Evolutionary conservation across 2,329 filamentous ascomycete genomes (phyloP), one percentile per base, ranked within the genome.

Genomic region (Lasiodiplodia gonubiensis): DNA sequence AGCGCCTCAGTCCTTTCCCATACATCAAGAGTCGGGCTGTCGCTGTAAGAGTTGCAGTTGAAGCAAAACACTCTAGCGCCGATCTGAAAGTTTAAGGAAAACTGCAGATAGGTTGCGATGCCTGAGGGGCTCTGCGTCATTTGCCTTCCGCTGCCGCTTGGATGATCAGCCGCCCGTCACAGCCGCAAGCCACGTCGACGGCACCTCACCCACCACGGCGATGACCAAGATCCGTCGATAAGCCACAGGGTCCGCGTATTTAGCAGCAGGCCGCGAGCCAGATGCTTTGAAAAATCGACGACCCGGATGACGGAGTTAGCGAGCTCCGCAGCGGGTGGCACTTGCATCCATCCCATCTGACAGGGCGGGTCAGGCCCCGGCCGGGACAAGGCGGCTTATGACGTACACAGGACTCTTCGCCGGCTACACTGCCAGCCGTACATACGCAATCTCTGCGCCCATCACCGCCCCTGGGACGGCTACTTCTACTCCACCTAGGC

Each of bases 401-500:
- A 64, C 61, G 61, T 64, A 51, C 33, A 21, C 25, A 42, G 37
- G 21, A 21, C 11, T n/a, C 10, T 23, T 10, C 12, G 23, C 23
- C 55, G 23, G 30, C 37, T 60, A 51, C 64, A 66, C 64, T 57
- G 64, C 64, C 63, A 66, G n/a, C 18, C n/a, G 18, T 51, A 59
- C 64, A 33, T 61, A 60, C 55, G 65, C 55, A 67, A 67, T 61
- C 65, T 52, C 48, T 61, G 39, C 42, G 42, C 46, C 16, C 60
- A 37, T 25, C 60, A 53, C 46, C 21, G 49, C 42, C 65, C 54
- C 46, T 51, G 30, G 37, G 12, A 14, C 46, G 18, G 30, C 42
- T 66, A 59, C 59, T 66, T 59, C 18, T 49, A 66, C 52, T 39
- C 53, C 42, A 23, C 42, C 18, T 48, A 51, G 23, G 42, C 59